A percentile compares a stretch with the other conserved stretches of the same genome.
These are phyloP conservation scores for Candida ulmi DNA, from an alignment of 805 yeast genomes.

Conservation along the genomic window DNA sequence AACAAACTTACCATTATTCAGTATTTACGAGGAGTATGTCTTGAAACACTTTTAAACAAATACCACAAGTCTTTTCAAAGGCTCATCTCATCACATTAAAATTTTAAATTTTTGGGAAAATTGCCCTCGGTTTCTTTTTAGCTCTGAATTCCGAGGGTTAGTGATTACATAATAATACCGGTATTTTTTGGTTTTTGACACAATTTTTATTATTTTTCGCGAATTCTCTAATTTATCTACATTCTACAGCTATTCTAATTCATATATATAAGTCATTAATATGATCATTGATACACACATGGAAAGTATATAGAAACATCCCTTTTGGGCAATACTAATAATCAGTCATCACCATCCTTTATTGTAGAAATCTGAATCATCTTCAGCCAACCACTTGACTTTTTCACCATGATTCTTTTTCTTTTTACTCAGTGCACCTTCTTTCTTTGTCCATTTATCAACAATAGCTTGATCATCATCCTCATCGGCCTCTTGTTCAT, in stretches of 20 bases:
- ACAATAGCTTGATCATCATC: not conserved
- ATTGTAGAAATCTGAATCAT: not conserved
- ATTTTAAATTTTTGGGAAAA: not conserved
- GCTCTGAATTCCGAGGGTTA: not conserved
- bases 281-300: too few relatives aligned
- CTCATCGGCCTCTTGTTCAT: too few relatives aligned
- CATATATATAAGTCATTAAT: too few relatives aligned
- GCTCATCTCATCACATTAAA: not conserved
- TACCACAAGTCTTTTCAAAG: not conserved
- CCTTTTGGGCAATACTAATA: too few relatives aligned
- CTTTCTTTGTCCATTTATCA: not conserved
- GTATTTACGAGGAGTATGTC: too few relatives aligned
- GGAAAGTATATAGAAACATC: too few relatives aligned
- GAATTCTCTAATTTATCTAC: too few relatives aligned
- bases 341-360: conserved; percentile 3
- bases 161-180: not conserved
- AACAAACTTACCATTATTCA: not conserved
- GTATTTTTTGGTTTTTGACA: not conserved
- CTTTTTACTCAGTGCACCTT: not conserved
- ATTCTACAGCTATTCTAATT: too few relatives aligned
- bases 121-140: too few relatives aligned
- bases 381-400: not conserved
- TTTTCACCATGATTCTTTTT: not conserved
- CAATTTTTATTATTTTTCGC: too few relatives aligned
- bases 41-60: too few relatives aligned